Percentiles rank a stretch among this genome's conserved stretches.
These are phyloP conservation scores for Neocatenulostroma microsporum DNA, from an alignment of 2,329 filamentous ascomycete genomes.

Conservation along the genomic window DNA sequence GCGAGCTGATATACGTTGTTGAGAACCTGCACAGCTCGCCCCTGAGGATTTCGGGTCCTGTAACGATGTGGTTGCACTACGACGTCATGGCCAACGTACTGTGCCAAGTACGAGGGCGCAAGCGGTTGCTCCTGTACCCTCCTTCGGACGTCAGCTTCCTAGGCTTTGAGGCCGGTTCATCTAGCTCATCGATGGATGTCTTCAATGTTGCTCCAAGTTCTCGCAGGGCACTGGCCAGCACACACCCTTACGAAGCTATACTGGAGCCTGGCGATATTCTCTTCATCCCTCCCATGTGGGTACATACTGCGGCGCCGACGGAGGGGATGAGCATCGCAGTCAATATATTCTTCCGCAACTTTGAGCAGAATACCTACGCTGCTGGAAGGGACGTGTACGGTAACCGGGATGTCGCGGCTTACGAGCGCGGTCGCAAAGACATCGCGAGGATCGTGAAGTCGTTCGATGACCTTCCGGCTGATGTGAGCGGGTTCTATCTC, in stretches of 20 bases:
- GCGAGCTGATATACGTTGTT: conserved; percentile 50
- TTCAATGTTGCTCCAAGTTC: conserved; percentile 38
- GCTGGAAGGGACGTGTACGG: conserved; percentile 77
- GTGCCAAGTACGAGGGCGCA: conserved; percentile 67
- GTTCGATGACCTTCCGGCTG: conserved; percentile 57
- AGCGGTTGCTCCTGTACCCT: conserved; percentile 68
- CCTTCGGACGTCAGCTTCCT: conserved; percentile 65
- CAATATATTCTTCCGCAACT: conserved; percentile 78
- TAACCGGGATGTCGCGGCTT: conserved; percentile 75
- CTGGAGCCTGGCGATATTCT: conserved; percentile 67
- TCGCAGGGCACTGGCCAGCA: conserved; percentile 28
- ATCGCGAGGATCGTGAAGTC: conserved; percentile 57
- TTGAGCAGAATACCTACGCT: conserved; percentile 55
- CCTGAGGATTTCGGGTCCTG: conserved; percentile 67
- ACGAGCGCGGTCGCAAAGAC: conserved; percentile 71
- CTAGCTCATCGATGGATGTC: conserved; percentile 69
- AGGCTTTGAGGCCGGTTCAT: conserved; percentile 65
- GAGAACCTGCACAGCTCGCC: conserved; percentile 70
- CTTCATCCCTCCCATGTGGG: conserved; percentile 76
- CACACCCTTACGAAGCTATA: conserved; percentile 59
- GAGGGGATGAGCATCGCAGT: conserved; percentile 61
- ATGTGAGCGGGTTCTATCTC: conserved; percentile 68
- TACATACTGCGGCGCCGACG: conserved; percentile 61
- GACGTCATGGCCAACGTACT: conserved; percentile 86
- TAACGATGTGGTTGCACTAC: conserved; percentile 87